These are phyloP conservation scores for Botrytis pseudocinerea DNA, from an alignment of 2,329 filamentous ascomycete species.

Conservation along the genomic window DNA sequence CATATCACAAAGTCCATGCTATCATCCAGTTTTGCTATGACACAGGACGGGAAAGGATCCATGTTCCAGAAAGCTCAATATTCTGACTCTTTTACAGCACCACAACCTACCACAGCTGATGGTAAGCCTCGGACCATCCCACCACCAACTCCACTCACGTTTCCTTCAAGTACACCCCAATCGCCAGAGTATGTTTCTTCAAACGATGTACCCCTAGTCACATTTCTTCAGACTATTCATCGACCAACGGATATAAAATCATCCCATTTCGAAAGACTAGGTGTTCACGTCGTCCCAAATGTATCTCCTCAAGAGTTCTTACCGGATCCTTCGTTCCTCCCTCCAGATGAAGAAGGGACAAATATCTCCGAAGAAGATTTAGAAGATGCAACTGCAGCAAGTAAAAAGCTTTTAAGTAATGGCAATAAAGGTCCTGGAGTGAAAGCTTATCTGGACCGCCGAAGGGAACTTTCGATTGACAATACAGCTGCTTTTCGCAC, in stretches of 20 bases:
- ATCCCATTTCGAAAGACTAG: conserved; percentile 57
- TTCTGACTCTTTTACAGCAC: conserved; percentile 29
- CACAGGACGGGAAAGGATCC: neutral
- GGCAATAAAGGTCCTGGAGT: conserved; percentile 58
- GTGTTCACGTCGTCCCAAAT: conserved; percentile 56
- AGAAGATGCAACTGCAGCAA: conserved; percentile 49
- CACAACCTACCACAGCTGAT: conserved; percentile 27
- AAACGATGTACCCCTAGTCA: conserved; percentile 46
- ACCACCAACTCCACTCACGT: conserved; percentile 36
- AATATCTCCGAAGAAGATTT: conserved; percentile 33
- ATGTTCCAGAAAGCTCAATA: neutral
- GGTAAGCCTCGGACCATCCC: conserved; percentile 32
- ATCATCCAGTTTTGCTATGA: neutral
- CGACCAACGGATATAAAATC: conserved; percentile 52
- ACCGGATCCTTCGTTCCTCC: conserved; percentile 54
- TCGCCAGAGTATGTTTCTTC: conserved; percentile 30
- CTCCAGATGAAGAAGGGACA: conserved; percentile 54
- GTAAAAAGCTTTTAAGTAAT: conserved; percentile 52
- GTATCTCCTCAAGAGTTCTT: conserved; percentile 52
- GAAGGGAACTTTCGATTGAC: conserved; percentile 54
- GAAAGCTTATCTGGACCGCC: conserved; percentile 58
- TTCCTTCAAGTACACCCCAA: conserved; percentile 36
- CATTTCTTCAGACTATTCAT: conserved; percentile 55
- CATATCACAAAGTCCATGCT: neutral
- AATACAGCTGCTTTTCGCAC: conserved; percentile 63